phyloP scores from a whole-genome alignment of 306 rosid species.

The Dryas drummondii region DNA sequence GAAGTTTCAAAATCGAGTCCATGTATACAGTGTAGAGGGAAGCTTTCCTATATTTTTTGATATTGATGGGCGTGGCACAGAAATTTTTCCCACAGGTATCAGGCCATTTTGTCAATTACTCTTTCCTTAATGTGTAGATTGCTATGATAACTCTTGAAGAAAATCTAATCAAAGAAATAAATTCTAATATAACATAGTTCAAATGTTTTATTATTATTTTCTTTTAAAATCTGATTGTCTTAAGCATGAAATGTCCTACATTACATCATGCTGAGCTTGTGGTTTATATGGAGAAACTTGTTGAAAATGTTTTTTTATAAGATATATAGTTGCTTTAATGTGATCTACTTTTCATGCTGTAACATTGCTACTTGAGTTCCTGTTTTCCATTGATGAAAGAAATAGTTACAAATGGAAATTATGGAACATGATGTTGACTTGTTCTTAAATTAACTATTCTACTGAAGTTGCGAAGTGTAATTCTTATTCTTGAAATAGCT shows the following conservation, averaged over 20 bases:
- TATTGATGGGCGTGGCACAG: slow-evolving; percentile 75
- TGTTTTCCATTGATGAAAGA: neutral
- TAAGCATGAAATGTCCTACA: neutral
- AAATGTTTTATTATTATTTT: neutral
- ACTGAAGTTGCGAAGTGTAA: neutral
- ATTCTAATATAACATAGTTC: neutral
- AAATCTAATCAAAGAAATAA: neutral
- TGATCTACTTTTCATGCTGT: neutral
- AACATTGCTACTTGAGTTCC: neutral
- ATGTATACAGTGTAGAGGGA: slow-evolving; percentile 68
- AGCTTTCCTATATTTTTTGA: slow-evolving; percentile 81
- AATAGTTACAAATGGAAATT: too few relatives aligned
- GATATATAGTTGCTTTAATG: neutral
- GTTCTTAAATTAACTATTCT: neutral
- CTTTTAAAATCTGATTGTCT: neutral
- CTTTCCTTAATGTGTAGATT: neutral
- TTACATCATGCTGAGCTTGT: neutral
- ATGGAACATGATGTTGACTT: too few relatives aligned
- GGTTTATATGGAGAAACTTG: neutral
- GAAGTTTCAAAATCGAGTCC: slow-evolving; percentile 81
- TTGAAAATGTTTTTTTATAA: neutral
- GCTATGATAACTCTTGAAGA: neutral
- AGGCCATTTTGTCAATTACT: neutral
- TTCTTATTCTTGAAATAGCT: neutral
- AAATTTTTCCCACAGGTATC: slow-evolving; percentile 80